A percentile compares a stretch with the other conserved stretches of the same genome.
These are phyloP conservation scores for Vanderwaltozyma tropicalis DNA, from an alignment of 805 yeast genomes.

Conservation along the genomic window DNA sequence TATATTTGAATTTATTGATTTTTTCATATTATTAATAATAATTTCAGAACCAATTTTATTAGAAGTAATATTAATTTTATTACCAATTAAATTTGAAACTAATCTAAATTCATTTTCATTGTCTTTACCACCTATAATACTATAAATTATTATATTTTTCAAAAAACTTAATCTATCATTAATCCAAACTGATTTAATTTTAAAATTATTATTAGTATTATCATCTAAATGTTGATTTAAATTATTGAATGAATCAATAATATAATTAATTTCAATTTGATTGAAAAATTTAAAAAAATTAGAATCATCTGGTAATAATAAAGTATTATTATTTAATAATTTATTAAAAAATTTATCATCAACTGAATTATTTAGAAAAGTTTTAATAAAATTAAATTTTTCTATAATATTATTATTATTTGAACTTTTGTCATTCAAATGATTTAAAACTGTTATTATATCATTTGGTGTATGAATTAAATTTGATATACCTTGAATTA, in stretches of 20 bases:
- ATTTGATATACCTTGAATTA: conserved; percentile 52
- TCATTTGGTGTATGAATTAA: conserved; percentile 31
- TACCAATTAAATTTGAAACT: conserved; percentile 21
- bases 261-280: conserved; percentile 37
- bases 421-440: conserved; percentile 4
- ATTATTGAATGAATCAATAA: conserved; percentile 19
- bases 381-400: conserved; percentile 2
- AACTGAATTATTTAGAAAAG: background rate
- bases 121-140: conserved; percentile 35
- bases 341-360: conserved; percentile 2
- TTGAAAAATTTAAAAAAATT: conserved; percentile 27
- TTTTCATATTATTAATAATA: conserved; percentile 26
- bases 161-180: conserved; percentile 11
- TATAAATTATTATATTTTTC: conserved; percentile 31
- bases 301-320: conserved; percentile 38
- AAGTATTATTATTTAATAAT: conserved; percentile 30
- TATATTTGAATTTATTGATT: conserved; percentile 32
- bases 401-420: background rate
- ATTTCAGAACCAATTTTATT: conserved; percentile 28
- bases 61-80: conserved; percentile 14
- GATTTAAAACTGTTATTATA: conserved; percentile 30
- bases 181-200: conserved; percentile 11
- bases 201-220: conserved; percentile 1
- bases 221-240: conserved; percentile 1
- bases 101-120: background rate